A percentile compares a stretch with the other conserved stretches of the same genome.
These are phyloP conservation scores for Heliocybe sulcata DNA, from an alignment of 1,284 basidiomycete species.

Conservation along the genomic window DNA sequence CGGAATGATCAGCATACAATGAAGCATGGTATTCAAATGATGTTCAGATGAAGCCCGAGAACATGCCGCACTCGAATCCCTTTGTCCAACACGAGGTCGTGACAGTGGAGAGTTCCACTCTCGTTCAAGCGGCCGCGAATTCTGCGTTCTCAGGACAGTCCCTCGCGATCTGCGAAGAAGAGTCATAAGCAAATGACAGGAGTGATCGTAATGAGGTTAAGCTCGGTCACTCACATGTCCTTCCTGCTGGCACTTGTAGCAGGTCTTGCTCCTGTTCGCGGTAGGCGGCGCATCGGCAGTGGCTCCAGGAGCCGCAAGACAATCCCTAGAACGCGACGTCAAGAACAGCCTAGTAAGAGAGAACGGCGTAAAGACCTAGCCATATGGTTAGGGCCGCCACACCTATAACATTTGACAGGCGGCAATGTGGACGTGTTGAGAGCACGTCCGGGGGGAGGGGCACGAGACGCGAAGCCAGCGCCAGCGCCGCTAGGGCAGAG, in stretches of 20 bases:
- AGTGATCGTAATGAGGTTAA: not conserved
- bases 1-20: not conserved
- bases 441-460: conserved; percentile 63
- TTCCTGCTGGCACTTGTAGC: conserved; percentile 81
- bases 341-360: conserved; percentile 1
- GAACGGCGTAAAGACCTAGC: conserved; percentile 41
- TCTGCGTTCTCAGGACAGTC: conserved; percentile 63
- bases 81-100: not conserved
- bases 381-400: conserved; percentile 78
- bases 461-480: conserved; percentile 52
- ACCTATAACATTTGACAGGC: conserved; percentile 77
- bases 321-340: conserved; percentile 44
- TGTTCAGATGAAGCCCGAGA: not conserved
- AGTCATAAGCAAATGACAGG: not conserved
- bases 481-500: conserved; percentile 51
- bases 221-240: conserved; percentile 58
- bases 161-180: conserved; percentile 54
- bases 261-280: conserved; percentile 64
- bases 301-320: conserved; percentile 64
- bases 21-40: not conserved
- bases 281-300: conserved; percentile 36
- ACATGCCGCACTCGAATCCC: not conserved
- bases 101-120: conserved; percentile 8
- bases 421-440: conserved; percentile 72
- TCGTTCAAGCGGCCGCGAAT: conserved; percentile 14